phyloP scores from a whole-genome alignment of 164 flowering plant genomes.

The Sedum album region DNA sequence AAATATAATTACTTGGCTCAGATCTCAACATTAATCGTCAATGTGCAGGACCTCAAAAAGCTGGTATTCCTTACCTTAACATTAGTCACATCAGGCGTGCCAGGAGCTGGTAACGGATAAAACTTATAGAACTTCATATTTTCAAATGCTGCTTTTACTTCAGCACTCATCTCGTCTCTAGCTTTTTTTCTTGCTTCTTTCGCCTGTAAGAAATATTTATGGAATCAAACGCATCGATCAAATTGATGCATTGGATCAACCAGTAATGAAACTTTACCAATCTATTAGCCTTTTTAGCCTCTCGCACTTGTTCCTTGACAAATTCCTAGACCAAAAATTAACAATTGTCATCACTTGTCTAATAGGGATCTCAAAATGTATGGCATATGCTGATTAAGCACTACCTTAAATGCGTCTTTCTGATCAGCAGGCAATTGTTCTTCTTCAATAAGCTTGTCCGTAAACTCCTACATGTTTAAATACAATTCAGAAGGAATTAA shows the following conservation, averaged over 20 bases:
- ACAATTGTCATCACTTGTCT: background rate
- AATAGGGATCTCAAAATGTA: background rate
- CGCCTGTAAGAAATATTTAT: constrained; percentile 36
- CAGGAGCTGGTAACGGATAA: constrained; percentile 75
- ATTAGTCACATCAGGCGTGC: constrained; percentile 69
- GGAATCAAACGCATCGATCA: background rate
- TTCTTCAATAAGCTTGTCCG: constrained; percentile 47
- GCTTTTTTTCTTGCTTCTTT: constrained; percentile 75
- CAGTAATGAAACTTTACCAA: constrained; percentile 37
- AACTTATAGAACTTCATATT: constrained; percentile 83
- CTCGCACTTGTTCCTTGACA: constrained; percentile 74
- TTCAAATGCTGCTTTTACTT: constrained; percentile 51
- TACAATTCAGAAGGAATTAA: background rate
- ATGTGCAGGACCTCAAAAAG: background rate
- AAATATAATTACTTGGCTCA: background rate
- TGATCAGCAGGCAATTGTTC: constrained; percentile 65
- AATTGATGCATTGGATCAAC: background rate
- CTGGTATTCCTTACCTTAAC: constrained; percentile 49
- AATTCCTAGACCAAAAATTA: constrained; percentile 38
- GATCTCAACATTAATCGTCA: too few relatives aligned
- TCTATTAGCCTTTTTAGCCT: constrained; percentile 68
- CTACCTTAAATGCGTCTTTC: constrained; percentile 78
- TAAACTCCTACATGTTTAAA: constrained; percentile 51
- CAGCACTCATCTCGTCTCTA: constrained; percentile 68
- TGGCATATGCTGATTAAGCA: background rate